Base-by-base conservation (phyloP, 202 grass and related monocot genomes). In the Zizania palustris region DNA sequence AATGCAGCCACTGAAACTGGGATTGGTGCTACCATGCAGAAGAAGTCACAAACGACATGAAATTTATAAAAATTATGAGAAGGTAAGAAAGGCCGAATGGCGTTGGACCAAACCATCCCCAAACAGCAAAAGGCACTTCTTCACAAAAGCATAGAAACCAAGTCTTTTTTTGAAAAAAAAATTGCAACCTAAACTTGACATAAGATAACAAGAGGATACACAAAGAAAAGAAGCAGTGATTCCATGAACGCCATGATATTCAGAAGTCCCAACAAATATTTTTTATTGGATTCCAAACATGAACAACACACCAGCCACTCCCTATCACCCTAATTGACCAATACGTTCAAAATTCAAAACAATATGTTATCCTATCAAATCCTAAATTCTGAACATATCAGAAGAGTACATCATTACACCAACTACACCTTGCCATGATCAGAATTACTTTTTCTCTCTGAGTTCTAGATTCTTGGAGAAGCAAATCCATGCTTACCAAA, bases 21-120 rank as follows among this genome's bases (percentile, higher is more conserved):
- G n/a, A n/a, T n/a, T n/a, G n/a, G n/a, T n/a, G n/a, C n/a, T n/a
- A 97, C 94, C 69, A 91, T 97, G 80, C 49, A 53, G 12, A 72
- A 57, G 2, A 71, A 84, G 46, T 79, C 45, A 39, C 13, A 2
- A 80, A 63, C 38, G 6, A 16, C 6, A 63, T 14, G 12, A 53
- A 18, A 33, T 69, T 74, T 37, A 85, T n/a, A 8, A 50, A 46
- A 87, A 21, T 12, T 60, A 39, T 19, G 43, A 81, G 53, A 13
- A 37, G 45, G 21, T 20, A 62, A 53, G 11, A 69, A 64, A 71
- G 21, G 51, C 1, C n/a, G 4, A 51, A 43, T 49, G 38, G 34
- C 0, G 3, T 53, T 54, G 38, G 68, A 55, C 38, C 18, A 54
- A 72, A 62, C 4, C 13, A 56, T 75, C 9, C 21, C 20, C 7